These are phyloP conservation scores for Zymoseptoria tritici DNA, from an alignment of 2,329 filamentous ascomycete species.

Conservation along the genomic window DNA sequence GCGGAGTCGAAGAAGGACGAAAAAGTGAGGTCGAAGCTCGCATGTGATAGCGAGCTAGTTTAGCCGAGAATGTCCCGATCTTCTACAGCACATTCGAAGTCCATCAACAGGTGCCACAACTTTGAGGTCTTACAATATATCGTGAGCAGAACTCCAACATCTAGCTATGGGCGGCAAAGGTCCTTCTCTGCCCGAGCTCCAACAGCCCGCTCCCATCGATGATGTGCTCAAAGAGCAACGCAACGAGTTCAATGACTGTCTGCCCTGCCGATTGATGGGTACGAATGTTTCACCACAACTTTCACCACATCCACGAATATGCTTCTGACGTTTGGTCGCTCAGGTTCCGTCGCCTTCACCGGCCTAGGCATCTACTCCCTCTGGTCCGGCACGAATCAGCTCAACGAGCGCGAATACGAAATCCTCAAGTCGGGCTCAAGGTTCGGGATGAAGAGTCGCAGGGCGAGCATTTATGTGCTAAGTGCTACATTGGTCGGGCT, in stretches of 20 bases:
- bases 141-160: background rate
- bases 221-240: slow-evolving; percentile 19
- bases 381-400: slow-evolving; percentile 39
- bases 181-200: slow-evolving; percentile 8
- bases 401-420: slow-evolving; percentile 33
- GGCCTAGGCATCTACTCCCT: slow-evolving; percentile 42
- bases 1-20: background rate
- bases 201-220: slow-evolving; percentile 14
- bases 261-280: slow-evolving; percentile 29
- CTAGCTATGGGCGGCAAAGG: background rate
- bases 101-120: background rate
- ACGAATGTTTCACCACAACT: background rate
- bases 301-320: background rate
- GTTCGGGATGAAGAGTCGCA: slow-evolving; percentile 36
- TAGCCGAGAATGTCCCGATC: background rate
- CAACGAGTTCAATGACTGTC: slow-evolving; percentile 26
- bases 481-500: slow-evolving; percentile 36
- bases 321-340: background rate
- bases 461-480: slow-evolving; percentile 35
- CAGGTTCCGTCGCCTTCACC: slow-evolving; percentile 40
- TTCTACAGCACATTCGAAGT: background rate
- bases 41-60: background rate
- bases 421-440: slow-evolving; percentile 36
- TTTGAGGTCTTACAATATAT: background rate
- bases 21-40: background rate